Conservation (phyloP, 75 land plant species). For the Chamaecyparis obtusa region DNA sequence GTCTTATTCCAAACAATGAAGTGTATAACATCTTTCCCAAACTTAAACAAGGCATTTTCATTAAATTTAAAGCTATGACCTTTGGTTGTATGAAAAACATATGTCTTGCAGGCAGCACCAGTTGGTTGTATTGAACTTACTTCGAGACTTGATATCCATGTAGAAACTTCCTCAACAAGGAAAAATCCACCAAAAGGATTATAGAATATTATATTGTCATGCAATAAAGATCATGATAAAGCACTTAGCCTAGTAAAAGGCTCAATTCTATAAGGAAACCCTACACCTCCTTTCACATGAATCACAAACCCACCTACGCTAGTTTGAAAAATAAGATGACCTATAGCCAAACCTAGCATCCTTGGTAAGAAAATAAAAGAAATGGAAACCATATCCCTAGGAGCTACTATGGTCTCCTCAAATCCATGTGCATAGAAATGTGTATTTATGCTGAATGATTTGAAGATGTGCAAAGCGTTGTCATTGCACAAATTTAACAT, state of each 20-base stretch:
- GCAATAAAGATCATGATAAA: slow-evolving; percentile 24
- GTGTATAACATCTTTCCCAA: slow-evolving; percentile 17
- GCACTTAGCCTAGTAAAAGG: slow-evolving; percentile 28
- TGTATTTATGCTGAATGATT: slow-evolving; percentile 53
- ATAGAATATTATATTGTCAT: slow-evolving; percentile 46
- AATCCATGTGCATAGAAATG: slow-evolving; percentile 70
- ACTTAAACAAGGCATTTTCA: slow-evolving; percentile 24
- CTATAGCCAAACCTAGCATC: no score
- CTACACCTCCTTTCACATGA: slow-evolving; percentile 61
- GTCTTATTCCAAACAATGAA: slow-evolving; percentile 33
- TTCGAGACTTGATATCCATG: slow-evolving; percentile 34
- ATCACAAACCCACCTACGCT: no score
- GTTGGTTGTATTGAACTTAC: slow-evolving; percentile 15
- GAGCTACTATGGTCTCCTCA: slow-evolving; percentile 23
- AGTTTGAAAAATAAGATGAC: no score
- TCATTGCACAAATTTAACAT: slow-evolving; percentile 56
- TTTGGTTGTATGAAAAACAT: neutral
- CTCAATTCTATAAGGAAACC: slow-evolving; percentile 48
- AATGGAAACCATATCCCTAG: no score
- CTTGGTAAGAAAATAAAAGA: no score
- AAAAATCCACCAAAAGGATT: slow-evolving; percentile 68
- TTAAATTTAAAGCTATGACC: slow-evolving; percentile 6
- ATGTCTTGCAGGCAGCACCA: slow-evolving; percentile 22
- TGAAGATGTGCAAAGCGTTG: slow-evolving; percentile 44
- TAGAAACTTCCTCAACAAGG: slow-evolving; percentile 50